phyloP scores from a whole-genome alignment of 192 early-diverging fungal genomes.

The Bifiguratus adelaidae region DNA sequence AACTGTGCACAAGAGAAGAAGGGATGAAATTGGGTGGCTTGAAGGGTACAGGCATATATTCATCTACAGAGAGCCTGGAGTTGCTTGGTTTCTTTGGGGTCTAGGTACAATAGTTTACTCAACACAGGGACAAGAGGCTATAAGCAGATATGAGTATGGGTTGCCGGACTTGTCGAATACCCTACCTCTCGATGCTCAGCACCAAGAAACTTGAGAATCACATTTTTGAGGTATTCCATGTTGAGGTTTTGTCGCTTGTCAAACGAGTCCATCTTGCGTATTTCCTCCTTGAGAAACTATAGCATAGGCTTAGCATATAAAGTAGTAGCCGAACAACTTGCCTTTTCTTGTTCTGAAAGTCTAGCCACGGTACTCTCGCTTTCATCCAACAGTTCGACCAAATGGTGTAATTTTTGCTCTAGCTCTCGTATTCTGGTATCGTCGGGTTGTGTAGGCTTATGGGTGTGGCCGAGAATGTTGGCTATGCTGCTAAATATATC shows the following conservation, averaged over 20 bases:
- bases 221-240: constrained; percentile 62
- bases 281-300: constrained; percentile 14
- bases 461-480: too few relatives aligned
- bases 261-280: constrained; percentile 41
- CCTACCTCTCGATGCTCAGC: constrained; percentile 32
- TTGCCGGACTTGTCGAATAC: neutral
- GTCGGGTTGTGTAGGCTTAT: too few relatives aligned
- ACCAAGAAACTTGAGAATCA: constrained; percentile 52
- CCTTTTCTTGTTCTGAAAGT: constrained; percentile 42
- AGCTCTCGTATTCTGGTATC: too few relatives aligned
- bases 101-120: constrained; percentile 14
- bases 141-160: neutral
- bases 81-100: constrained; percentile 18
- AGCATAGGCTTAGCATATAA: neutral
- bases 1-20: too few relatives aligned
- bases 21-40: too few relatives aligned
- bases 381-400: constrained; percentile 44
- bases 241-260: constrained; percentile 54
- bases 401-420: constrained; percentile 31
- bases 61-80: too few relatives aligned
- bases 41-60: too few relatives aligned
- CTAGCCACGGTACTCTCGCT: constrained; percentile 33
- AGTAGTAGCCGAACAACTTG: constrained; percentile 2
- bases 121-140: constrained; percentile 18
- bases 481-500: too few relatives aligned